Base-by-base conservation (phyloP, 1,139 yeast species). In the Zygotorulaspora mrakii region DNA sequence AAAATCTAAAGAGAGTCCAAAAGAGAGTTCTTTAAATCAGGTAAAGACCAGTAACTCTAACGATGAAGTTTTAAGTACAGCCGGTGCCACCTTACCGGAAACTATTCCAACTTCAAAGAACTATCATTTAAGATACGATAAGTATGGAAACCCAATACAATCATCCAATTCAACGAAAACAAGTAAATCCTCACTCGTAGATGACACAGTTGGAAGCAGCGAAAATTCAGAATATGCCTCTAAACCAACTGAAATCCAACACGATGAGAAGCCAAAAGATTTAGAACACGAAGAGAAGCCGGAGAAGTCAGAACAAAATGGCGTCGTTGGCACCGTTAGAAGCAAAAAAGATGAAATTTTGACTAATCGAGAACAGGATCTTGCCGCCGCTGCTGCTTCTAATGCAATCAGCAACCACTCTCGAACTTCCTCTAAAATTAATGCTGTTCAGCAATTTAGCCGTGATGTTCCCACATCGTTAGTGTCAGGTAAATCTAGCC, bases 11-110 rank as follows among this genome's bases (percentile, higher is more conserved):
- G 37, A 33, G 24, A 27, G 17, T 25, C n/a, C 28, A 14, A 27
- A n/a, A 14, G 24, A 18, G 14, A 16, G 23, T 18, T 21, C 29
- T 13, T 13, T 31, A 10, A 29, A 21, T 17, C 29, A 21, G 18
- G 20, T 12, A n/a, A 16, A 20, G 22, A 30, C 18, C 6, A 35
- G 14, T 17, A 35, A 34, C 24, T 31, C 47, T 4, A 47, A 52
- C 13, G 35, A 40, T n/a, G 33, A 31, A 10, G 26, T 43, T 5
- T 50, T 55, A 5, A 43, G 49, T 20, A 54, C 53, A 43, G 63
- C 62, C 6, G 67, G 65, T 31, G 66, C 66, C 1, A 61, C 66
- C 7, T 35, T 62, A n/a, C 66, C 66, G 4, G 45, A 47, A 12
- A 46, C 54, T 8, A 59, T 62, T 18, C 66, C 66, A 34, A 60